Conservation (phyloP, 2,329 filamentous ascomycete species). For the Xylariaceae sp. region DNA sequence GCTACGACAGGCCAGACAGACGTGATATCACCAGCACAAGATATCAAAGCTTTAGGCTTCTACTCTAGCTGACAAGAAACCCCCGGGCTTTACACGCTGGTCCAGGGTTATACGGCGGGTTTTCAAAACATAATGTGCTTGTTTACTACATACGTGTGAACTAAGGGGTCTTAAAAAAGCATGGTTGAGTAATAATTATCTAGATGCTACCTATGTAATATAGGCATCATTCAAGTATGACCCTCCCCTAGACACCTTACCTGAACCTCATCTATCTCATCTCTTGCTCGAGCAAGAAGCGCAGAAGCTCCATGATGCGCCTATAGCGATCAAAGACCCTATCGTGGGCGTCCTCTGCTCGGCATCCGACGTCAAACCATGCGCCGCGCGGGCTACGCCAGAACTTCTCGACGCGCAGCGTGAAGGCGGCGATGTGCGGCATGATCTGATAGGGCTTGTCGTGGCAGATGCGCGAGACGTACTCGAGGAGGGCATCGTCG, state of each 20-base stretch:
- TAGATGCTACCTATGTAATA: too few relatives aligned
- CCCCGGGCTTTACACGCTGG: too few relatives aligned
- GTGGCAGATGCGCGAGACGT: background rate
- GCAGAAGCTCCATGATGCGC: conserved; percentile 1
- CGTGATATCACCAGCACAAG: too few relatives aligned
- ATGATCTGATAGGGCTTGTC: conserved; percentile 1
- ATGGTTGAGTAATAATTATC: too few relatives aligned
- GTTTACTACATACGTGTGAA: too few relatives aligned
- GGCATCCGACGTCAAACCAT: background rate
- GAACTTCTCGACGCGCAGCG: background rate
- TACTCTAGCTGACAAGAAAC: too few relatives aligned
- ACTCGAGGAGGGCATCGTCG: background rate
- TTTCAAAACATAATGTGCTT: too few relatives aligned
- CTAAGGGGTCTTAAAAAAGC: too few relatives aligned
- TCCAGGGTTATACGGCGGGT: too few relatives aligned
- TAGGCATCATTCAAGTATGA: too few relatives aligned
- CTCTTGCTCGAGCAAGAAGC: conserved; percentile 1
- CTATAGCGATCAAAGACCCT: conserved; percentile 4
- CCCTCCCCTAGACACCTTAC: background rate
- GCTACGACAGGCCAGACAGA: too few relatives aligned
- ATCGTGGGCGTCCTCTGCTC: background rate
- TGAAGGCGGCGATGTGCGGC: conserved; percentile 10
- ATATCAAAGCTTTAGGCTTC: too few relatives aligned
- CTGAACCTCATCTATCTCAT: background rate
- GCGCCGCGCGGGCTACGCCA: background rate